Conservation (phyloP, 192 early-diverging fungal genomes). For the Coemansia sp. region DNA sequence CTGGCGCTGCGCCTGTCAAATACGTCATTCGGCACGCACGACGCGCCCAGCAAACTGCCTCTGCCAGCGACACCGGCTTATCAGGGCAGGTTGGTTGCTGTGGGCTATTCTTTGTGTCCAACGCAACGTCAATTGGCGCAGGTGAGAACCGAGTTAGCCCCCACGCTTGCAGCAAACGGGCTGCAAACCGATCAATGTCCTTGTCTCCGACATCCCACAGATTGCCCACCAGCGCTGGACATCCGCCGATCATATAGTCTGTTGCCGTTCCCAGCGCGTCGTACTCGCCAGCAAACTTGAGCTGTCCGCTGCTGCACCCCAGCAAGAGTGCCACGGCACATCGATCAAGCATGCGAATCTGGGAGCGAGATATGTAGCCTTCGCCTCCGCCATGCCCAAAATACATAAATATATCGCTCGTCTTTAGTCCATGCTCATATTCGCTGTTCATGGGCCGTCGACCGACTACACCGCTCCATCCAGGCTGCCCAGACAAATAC, state of each 20-base stretch:
- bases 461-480: conserved; percentile 75
- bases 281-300: conserved; percentile 76
- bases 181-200: conserved; percentile 89
- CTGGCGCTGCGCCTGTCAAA: conserved; percentile 88
- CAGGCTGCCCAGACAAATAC: conserved; percentile 12
- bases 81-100: background rate
- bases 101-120: background rate
- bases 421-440: conserved; percentile 56
- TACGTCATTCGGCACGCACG: conserved; percentile 74
- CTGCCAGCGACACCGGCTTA: conserved; percentile 59
- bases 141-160: conserved; percentile 54
- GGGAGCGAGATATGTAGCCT: conserved; percentile 66
- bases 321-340: conserved; percentile 83
- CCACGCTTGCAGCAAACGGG: conserved; percentile 68
- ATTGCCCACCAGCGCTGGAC: conserved; percentile 85
- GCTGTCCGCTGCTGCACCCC: conserved; percentile 90
- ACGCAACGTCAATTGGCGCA: conserved; percentile 10
- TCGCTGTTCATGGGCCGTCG: conserved; percentile 66
- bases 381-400: conserved; percentile 96
- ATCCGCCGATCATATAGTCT: conserved; percentile 82
- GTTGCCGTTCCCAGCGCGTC: conserved; percentile 82
- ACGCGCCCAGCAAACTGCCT: conserved; percentile 72
- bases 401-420: conserved; percentile 71
- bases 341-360: conserved; percentile 61
- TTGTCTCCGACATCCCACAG: conserved; percentile 98